A percentile compares a stretch with the other conserved stretches of the same genome.
Conservation (phyloP, 208 protist species). For the Crithidia bombi region DNA sequence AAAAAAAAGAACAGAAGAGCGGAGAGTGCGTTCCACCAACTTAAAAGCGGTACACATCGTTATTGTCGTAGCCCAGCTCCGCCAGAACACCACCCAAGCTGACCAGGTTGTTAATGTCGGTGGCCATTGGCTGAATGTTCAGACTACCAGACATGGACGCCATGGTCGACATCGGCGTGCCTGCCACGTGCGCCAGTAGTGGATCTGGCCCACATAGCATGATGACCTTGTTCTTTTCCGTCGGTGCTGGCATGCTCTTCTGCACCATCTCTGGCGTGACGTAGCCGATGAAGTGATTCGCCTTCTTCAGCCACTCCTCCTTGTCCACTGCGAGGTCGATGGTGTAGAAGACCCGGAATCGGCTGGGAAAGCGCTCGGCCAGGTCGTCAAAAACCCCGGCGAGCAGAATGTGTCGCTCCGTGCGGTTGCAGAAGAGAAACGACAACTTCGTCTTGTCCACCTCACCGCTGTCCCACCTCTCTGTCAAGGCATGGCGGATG, state of each 20-base stretch:
- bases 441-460: slow-evolving; percentile 89
- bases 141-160: slow-evolving; percentile 75
- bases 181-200: slow-evolving; percentile 84
- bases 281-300: slow-evolving; percentile 75
- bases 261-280: slow-evolving; percentile 82
- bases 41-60: slow-evolving; percentile 90
- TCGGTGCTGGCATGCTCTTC: slow-evolving; percentile 75
- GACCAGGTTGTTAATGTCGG: slow-evolving; percentile 88
- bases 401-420: slow-evolving; percentile 93
- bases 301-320: slow-evolving; percentile 66
- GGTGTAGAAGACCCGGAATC: slow-evolving; percentile 92
- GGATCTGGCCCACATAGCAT: slow-evolving; percentile 90
- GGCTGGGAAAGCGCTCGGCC: slow-evolving; percentile 58
- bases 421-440: slow-evolving; percentile 94
- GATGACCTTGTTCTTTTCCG: slow-evolving; percentile 84
- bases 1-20: neutral
- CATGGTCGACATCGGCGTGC: slow-evolving; percentile 78
- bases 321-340: slow-evolving; percentile 82
- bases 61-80: slow-evolving; percentile 84
- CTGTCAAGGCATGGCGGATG: slow-evolving; percentile 75
- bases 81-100: slow-evolving; percentile 74
- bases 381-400: slow-evolving; percentile 87
- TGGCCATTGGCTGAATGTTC: slow-evolving; percentile 82
- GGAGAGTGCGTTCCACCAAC: no score
- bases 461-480: slow-evolving; percentile 62